Percentiles rank a stretch among this genome's conserved stretches.
Conservation (phyloP, 1,139 yeast genomes). For the Chernovozyma aurita region DNA sequence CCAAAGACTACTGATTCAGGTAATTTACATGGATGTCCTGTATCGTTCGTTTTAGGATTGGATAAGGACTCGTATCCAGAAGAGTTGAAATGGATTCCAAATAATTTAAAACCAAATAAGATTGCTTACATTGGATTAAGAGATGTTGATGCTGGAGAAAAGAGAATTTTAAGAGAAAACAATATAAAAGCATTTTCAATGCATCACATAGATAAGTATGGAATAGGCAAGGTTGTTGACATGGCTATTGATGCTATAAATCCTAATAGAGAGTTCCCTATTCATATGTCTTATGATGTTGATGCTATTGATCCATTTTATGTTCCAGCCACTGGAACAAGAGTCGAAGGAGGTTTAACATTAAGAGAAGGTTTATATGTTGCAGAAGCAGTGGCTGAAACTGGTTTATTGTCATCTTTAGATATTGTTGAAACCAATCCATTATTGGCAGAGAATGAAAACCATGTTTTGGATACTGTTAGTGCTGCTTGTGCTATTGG, state of each 20-base stretch:
- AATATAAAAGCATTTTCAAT: constrained; percentile 86
- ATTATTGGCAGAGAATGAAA: constrained; percentile 71
- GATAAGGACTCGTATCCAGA: constrained; percentile 63
- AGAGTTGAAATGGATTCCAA: constrained; percentile 76
- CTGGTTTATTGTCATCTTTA: constrained; percentile 79
- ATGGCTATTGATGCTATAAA: constrained; percentile 82
- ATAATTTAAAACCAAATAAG: constrained; percentile 58
- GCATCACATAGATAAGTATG: constrained; percentile 94
- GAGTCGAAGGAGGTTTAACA: constrained; percentile 94
- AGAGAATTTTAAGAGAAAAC: constrained; percentile 61
- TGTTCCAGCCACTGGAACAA: constrained; percentile 97
- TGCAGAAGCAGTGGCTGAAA: constrained; percentile 87
- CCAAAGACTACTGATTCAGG: constrained; percentile 86
- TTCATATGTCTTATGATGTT: constrained; percentile 91
- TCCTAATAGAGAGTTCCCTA: constrained; percentile 70
- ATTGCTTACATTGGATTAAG: constrained; percentile 92
- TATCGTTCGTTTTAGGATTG: constrained; percentile 82
- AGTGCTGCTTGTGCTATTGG: constrained; percentile 89
- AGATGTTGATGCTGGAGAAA: constrained; percentile 88
- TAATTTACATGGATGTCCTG: constrained; percentile 95
- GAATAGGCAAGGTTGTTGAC: constrained; percentile 86
- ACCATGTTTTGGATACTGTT: constrained; percentile 78
- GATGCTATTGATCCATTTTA: constrained; percentile 94
- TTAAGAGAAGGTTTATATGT: constrained; percentile 91
- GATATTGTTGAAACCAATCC: constrained; percentile 97